These are phyloP conservation scores for Adansonia madagascariensis DNA, from an alignment of 441 rosid species.

Conservation along the genomic window DNA sequence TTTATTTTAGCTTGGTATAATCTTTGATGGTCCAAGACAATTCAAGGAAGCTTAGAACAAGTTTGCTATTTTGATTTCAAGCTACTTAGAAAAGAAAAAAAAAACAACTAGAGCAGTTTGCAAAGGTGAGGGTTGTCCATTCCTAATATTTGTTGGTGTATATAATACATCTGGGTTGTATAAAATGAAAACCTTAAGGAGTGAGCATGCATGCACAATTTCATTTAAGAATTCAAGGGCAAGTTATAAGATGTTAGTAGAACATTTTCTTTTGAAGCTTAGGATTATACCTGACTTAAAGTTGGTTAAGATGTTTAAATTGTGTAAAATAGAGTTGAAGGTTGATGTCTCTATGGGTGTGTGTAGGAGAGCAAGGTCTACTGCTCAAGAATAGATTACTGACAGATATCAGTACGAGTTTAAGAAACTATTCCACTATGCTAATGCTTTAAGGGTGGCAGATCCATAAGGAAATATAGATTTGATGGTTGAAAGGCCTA, in stretches of 20 bases:
- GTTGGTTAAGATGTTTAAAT: background rate
- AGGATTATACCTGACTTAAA: background rate
- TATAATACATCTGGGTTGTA: background rate
- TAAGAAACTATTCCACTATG: background rate
- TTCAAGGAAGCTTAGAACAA: background rate
- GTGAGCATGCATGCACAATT: background rate
- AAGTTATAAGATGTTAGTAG: background rate
- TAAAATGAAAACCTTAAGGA: background rate
- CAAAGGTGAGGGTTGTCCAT: background rate
- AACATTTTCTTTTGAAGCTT: background rate
- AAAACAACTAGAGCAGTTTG: background rate
- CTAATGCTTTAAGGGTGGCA: background rate
- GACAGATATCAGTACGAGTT: background rate
- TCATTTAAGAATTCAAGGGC: background rate
- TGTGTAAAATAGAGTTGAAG: background rate
- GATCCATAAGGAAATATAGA: background rate
- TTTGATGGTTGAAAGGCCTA: background rate
- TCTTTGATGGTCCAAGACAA: background rate
- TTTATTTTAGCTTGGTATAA: background rate
- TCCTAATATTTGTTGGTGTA: background rate
- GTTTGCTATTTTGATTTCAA: background rate
- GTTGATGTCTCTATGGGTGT: background rate
- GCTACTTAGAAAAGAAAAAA: background rate
- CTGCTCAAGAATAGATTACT: background rate
- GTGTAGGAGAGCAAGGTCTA: background rate